Base-by-base conservation (phyloP, 352 stramenopile genomes). In the Pilasporangium apinafurcum region DNA sequence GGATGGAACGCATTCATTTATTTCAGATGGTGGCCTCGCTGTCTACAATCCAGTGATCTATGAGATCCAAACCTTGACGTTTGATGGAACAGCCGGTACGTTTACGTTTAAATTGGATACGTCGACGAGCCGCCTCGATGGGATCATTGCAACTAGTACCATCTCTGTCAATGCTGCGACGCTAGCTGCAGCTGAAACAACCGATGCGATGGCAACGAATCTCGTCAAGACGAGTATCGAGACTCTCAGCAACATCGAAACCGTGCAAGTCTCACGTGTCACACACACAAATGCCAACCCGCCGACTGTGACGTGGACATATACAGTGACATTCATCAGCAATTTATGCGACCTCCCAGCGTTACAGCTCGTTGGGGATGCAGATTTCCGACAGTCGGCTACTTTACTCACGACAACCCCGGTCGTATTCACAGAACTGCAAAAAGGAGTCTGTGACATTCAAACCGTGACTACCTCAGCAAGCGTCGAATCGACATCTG, bases 381-480 rank as follows among this genome's bases (percentile, higher is more conserved):
- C 58, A 0, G 24, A 45, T 1, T 89, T 84, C 39, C 62, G 73
- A 53, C 28, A 46, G 5, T 70, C 68, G 3, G 53, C 56, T 10
- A 70, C 74, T 2, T 3, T 65, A 8, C 28, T 75, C 18, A 68
- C 60, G 0, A 47, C 53, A 1, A 56, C 69, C 0, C 51, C 59
- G 0, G 53, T 71, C 7, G n/a, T 61, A 13, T 86, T 88, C 37
- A 82, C 37, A 0, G 62, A 90, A 38, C 41, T 92, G 2, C 76
- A 89, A 14, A 83, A 82, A 12, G 95, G 94, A 25, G 51, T 88
- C n/a, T 95, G 92, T 14, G 95, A 98, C 57, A 75, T 98, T 5
- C 95, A 98, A 69, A 97, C 87, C 0, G 77, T 98, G 27, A 86
- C 82, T 2, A 86, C 92, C 10, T 93, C 87, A 14, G 72, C 83